Evolutionary conservation across 2,329 filamentous ascomycete genomes (phyloP).

Genomic region (Calonectria hawksworthii): DNA sequence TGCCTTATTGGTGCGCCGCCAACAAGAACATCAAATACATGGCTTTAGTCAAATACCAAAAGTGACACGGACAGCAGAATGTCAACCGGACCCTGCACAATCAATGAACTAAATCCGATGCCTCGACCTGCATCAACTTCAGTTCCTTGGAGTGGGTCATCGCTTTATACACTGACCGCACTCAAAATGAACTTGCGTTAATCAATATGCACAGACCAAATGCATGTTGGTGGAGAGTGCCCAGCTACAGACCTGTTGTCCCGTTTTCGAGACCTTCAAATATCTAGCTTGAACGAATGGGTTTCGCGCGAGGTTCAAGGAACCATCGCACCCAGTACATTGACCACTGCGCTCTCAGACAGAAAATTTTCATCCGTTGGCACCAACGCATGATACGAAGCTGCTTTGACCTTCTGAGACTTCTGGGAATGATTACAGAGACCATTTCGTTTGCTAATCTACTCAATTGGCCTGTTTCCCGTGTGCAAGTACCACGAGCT

Average conservation of each 20-base stretch:
- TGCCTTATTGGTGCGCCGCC: background rate
- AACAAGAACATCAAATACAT: too few relatives aligned
- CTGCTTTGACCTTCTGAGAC: background rate
- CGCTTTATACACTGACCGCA: slow-evolving; percentile 11
- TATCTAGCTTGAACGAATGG: background rate
- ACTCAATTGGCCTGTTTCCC: background rate
- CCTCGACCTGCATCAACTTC: slow-evolving; percentile 1
- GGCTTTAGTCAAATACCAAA: background rate
- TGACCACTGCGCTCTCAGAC: background rate
- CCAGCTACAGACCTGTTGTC: background rate
- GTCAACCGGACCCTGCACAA: too few relatives aligned
- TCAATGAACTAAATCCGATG: background rate
- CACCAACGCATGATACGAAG: background rate
- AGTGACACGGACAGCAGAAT: background rate
- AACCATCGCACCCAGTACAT: background rate
- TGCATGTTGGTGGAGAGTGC: background rate
- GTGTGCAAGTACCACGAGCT: background rate
- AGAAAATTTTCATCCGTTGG: background rate
- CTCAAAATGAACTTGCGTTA: background rate
- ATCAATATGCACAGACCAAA: slow-evolving; percentile 1
- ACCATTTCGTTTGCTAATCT: background rate
- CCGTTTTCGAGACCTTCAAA: background rate
- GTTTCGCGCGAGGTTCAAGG: background rate
- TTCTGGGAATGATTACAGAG: background rate
- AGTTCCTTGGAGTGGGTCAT: slow-evolving; percentile 8